These are phyloP conservation scores for Sistotremastrum suecicum DNA, from an alignment of 768 basidiomycete species.

Conservation along the genomic window DNA sequence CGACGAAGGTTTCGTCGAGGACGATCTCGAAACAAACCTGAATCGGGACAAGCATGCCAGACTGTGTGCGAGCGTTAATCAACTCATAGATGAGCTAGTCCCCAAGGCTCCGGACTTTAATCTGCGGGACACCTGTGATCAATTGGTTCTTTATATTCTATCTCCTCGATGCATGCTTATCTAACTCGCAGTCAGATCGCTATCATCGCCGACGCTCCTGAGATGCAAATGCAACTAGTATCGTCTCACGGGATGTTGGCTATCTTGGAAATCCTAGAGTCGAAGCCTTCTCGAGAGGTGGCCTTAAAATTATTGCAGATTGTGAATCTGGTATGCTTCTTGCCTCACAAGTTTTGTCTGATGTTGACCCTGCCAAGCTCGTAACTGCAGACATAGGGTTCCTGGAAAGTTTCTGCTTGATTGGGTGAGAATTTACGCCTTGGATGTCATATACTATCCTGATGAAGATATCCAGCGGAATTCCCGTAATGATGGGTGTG, in stretches of 20 bases:
- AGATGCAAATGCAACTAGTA: constrained; percentile 80
- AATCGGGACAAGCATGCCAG: constrained; percentile 89
- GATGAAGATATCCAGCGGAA: constrained; percentile 41
- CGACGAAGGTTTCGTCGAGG: constrained; percentile 85
- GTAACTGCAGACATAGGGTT: constrained; percentile 61
- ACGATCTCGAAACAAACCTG: constrained; percentile 84
- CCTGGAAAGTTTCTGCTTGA: constrained; percentile 90
- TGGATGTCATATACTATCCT: constrained; percentile 1
- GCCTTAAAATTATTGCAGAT: constrained; percentile 76
- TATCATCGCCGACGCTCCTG: constrained; percentile 66
- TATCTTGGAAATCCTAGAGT: constrained; percentile 85
- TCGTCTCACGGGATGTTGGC: constrained; percentile 92
- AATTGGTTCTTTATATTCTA: constrained; percentile 44
- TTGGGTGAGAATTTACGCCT: constrained; percentile 38
- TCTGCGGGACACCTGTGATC: constrained; percentile 73
- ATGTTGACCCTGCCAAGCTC: constrained; percentile 16
- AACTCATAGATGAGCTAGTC: constrained; percentile 76
- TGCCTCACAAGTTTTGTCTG: neutral
- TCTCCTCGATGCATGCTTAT: neutral
- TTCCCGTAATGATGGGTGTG: constrained; percentile 87
- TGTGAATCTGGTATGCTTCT: constrained; percentile 60
- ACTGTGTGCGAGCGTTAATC: constrained; percentile 65
- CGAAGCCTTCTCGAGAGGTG: constrained; percentile 73
- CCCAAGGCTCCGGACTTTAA: constrained; percentile 73
- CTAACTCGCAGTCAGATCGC: constrained; percentile 32